phyloP scores from a whole-genome alignment of 257 asterid species.

The Linderniella brevidens region DNA sequence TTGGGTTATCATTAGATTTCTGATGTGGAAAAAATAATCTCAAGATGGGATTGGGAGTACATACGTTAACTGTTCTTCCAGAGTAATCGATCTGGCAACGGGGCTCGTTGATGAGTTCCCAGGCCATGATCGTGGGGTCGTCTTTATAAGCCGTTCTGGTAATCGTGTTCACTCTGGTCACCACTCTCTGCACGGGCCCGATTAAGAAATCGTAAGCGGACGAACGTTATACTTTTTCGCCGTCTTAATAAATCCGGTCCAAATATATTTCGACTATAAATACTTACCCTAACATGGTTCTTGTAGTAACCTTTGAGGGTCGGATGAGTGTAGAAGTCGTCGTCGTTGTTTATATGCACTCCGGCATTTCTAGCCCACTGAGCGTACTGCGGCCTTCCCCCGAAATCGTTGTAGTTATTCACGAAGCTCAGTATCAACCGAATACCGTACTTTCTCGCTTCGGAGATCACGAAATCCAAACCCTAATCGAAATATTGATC shows the following conservation, averaged over 20 bases:
- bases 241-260: too few species aligned
- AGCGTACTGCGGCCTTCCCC: constrained; percentile 18
- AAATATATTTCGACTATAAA: too few species aligned
- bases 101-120: constrained; percentile 4
- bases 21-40: too few species aligned
- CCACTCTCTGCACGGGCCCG: neutral
- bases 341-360: constrained; percentile 9
- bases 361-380: constrained; percentile 15
- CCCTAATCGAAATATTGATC: constrained; percentile 8
- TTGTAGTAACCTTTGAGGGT: constrained; percentile 14
- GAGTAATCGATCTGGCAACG: neutral
- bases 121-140: constrained; percentile 5
- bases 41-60: too few species aligned
- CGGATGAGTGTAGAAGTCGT: constrained; percentile 15
- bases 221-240: too few species aligned
- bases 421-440: constrained; percentile 13
- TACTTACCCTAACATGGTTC: constrained; percentile 14
- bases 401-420: constrained; percentile 13
- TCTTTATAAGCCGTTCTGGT: neutral
- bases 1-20: too few species aligned
- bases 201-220: neutral
- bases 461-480: constrained; percentile 21
- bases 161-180: neutral
- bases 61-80: neutral
- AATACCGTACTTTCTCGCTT: constrained; percentile 17